Percentiles rank a stretch among this genome's conserved stretches.
These are phyloP conservation scores for Kitagawia praeruptora DNA, from an alignment of 129 eudicot genomes.

Conservation along the genomic window DNA sequence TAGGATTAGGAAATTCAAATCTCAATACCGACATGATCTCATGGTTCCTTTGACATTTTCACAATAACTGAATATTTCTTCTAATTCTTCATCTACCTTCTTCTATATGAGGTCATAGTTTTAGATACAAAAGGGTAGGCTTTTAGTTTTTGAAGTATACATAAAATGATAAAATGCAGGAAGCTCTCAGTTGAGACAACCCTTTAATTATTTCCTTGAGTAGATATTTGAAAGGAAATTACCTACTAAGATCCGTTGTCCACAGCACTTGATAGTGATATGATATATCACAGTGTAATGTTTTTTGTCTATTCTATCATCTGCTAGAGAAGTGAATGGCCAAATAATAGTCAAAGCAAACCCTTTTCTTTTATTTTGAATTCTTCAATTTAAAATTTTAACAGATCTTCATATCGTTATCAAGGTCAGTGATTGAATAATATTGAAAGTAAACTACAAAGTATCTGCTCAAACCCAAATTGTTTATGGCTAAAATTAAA, in stretches of 20 bases:
- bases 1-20: background rate
- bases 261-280: background rate
- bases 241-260: background rate
- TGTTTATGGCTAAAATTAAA: background rate
- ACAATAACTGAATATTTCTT: background rate
- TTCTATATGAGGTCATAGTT: background rate
- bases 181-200: background rate
- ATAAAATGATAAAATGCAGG: background rate
- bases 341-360: background rate
- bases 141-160: background rate
- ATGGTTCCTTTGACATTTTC: constrained; percentile 1
- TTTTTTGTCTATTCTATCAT: background rate
- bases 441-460: background rate
- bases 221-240: background rate
- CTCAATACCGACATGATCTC: background rate
- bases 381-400: background rate
- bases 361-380: background rate
- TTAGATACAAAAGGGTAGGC: background rate
- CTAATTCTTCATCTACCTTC: background rate
- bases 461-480: background rate
- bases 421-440: background rate
- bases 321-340: background rate
- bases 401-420: background rate
- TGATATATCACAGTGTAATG: background rate
- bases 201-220: background rate